A percentile compares a stretch with the other conserved stretches of the same genome.
These are phyloP conservation scores for Acanthamoeba royreba DNA, from an alignment of 208 protist genomes.

Conservation along the genomic window DNA sequence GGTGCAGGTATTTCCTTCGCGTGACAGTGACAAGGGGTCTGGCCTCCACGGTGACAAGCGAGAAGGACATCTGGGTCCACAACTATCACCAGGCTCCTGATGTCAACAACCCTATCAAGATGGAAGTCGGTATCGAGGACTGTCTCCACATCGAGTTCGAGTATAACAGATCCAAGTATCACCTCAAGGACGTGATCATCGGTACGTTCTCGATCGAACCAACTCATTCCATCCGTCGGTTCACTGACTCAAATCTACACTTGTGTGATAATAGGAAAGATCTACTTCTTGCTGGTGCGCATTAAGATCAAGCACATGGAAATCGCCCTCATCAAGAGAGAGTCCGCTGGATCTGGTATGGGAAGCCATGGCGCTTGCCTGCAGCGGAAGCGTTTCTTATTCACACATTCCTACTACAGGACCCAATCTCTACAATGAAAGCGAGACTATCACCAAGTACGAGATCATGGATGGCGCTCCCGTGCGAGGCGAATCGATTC, in stretches of 20 bases:
- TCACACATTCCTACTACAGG: slow-evolving; percentile 17
- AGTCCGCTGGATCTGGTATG: slow-evolving; percentile 77
- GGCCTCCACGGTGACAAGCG: slow-evolving; percentile 70
- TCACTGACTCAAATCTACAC: no score
- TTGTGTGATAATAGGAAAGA: slow-evolving; percentile 85
- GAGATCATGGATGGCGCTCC: slow-evolving; percentile 93
- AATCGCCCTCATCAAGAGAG: slow-evolving; percentile 83
- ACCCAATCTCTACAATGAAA: slow-evolving; percentile 84
- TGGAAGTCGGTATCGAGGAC: slow-evolving; percentile 87
- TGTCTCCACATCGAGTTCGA: slow-evolving; percentile 92
- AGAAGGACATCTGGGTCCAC: slow-evolving; percentile 84
- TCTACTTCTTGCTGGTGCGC: slow-evolving; percentile 85
- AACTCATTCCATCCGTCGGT: no score
- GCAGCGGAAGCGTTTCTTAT: not conserved
- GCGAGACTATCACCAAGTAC: slow-evolving; percentile 87
- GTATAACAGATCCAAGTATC: slow-evolving; percentile 87
- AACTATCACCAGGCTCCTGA: slow-evolving; percentile 72
- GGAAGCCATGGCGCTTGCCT: not conserved
- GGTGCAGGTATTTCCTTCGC: slow-evolving; percentile 81
- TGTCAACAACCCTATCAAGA: slow-evolving; percentile 81
- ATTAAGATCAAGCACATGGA: slow-evolving; percentile 90
- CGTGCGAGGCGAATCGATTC: slow-evolving; percentile 87
- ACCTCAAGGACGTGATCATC: slow-evolving; percentile 79
- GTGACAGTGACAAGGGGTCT: slow-evolving; percentile 78
- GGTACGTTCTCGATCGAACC: slow-evolving; percentile 52